A percentile compares a stretch with the other conserved stretches of the same genome.
These are phyloP conservation scores for Eimeria acervulina DNA, from an alignment of 169 alveolate species.

Conservation along the genomic window DNA sequence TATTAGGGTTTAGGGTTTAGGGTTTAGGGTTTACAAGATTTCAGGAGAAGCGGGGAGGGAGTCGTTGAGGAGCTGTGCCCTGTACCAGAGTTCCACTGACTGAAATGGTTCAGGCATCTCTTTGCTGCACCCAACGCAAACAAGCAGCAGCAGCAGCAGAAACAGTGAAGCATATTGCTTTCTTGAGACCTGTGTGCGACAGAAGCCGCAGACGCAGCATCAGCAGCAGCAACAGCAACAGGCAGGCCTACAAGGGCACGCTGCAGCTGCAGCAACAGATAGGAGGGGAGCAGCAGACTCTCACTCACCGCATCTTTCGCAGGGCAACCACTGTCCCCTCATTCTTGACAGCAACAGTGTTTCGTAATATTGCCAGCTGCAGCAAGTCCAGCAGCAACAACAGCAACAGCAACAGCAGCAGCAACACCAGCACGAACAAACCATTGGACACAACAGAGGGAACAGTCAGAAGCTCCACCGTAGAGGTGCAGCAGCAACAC, in stretches of 20 bases:
- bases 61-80: slow-evolving; percentile 23
- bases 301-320: slow-evolving; percentile 13
- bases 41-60: background rate
- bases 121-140: background rate
- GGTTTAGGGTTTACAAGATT: background rate
- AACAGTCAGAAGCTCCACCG: background rate
- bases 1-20: background rate
- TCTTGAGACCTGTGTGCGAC: too few relatives aligned
- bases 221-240: background rate
- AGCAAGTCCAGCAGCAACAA: background rate
- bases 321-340: background rate
- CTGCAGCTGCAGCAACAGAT: background rate
- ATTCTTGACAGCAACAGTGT: background rate
- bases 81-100: slow-evolving; percentile 16
- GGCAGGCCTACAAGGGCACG: background rate
- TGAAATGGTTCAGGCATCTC: slow-evolving; percentile 4
- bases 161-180: background rate
- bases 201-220: background rate
- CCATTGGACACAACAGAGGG: background rate
- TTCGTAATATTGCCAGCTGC: slow-evolving; percentile 7
- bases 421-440: background rate
- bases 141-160: background rate
- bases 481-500: background rate
- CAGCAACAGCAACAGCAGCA: background rate
- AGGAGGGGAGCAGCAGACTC: background rate